Conservation (phyloP, 441 rosid genomes). For the Raphanus hybrid region DNA sequence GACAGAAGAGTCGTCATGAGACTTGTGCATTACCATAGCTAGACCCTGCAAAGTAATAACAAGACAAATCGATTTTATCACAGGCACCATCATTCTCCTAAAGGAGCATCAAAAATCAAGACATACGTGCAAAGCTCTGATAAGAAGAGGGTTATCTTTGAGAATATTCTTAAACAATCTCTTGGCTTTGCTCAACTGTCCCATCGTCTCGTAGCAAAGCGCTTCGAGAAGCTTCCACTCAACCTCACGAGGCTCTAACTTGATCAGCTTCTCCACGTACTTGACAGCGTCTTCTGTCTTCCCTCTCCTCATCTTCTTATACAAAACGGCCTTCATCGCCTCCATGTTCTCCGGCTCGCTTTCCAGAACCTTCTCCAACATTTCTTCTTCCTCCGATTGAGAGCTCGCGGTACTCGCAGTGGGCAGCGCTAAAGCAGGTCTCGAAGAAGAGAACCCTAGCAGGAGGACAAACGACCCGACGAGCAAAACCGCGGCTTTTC, state of each 20-base stretch:
- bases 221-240: slow-evolving; percentile 96
- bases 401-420: slow-evolving; percentile 32
- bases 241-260: slow-evolving; percentile 67
- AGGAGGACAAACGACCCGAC: slow-evolving; percentile 60
- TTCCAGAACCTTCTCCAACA: slow-evolving; percentile 70
- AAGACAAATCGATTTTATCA: not conserved
- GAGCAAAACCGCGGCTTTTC: slow-evolving; percentile 52
- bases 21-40: slow-evolving; percentile 93
- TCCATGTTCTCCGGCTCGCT: slow-evolving; percentile 71
- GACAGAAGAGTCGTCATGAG: slow-evolving; percentile 72
- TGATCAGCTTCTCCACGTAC: slow-evolving; percentile 66
- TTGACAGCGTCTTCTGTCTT: slow-evolving; percentile 65
- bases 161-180: slow-evolving; percentile 67
- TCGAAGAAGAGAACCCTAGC: slow-evolving; percentile 55
- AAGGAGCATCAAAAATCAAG: no score
- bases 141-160: slow-evolving; percentile 73
- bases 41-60: slow-evolving; percentile 61
- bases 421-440: slow-evolving; percentile 54
- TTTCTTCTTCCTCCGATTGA: slow-evolving; percentile 55
- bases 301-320: slow-evolving; percentile 81
- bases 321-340: slow-evolving; percentile 72
- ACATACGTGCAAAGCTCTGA: slow-evolving; percentile 90
- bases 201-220: slow-evolving; percentile 83
- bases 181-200: slow-evolving; percentile 68
- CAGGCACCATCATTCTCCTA: no score